A percentile compares a stretch with the other conserved stretches of the same genome.
phyloP scores from a whole-genome alignment of 2,329 filamentous ascomycete genomes.

The Fusarium tanahbumbuense region DNA sequence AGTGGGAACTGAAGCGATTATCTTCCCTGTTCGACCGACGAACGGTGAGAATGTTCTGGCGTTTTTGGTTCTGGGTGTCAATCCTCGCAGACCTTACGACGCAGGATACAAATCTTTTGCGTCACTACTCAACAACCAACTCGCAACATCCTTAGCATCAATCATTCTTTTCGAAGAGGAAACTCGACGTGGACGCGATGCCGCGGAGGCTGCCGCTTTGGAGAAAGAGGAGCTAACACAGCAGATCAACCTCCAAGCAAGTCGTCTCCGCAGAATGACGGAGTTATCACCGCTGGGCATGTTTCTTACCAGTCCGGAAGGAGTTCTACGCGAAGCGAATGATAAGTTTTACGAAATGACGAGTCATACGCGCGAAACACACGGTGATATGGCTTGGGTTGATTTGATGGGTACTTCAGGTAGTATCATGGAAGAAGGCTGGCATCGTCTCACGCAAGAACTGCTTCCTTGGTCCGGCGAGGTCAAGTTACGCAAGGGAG shows the following conservation, averaged over 20 bases:
- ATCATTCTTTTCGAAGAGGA: conserved; percentile 75
- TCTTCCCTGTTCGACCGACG: conserved; percentile 74
- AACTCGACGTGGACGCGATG: conserved; percentile 61
- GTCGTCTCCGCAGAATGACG: conserved; percentile 52
- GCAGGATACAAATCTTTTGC: conserved; percentile 74
- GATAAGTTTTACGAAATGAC: conserved; percentile 62
- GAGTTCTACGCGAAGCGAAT: conserved; percentile 58
- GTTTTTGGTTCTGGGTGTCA: conserved; percentile 74
- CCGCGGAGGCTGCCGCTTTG: conserved; percentile 50
- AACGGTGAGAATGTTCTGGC: conserved; percentile 73
- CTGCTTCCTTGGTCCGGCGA: conserved; percentile 54
- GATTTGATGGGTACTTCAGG: conserved; percentile 54
- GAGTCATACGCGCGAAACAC: conserved; percentile 52
- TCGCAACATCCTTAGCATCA: conserved; percentile 72
- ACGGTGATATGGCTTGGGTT: conserved; percentile 57
- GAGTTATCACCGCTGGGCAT: conserved; percentile 53
- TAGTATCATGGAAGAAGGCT: conserved; percentile 51
- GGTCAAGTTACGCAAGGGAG: conserved; percentile 54
- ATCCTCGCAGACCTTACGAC: conserved; percentile 75
- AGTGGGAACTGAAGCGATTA: conserved; percentile 69
- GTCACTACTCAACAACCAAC: conserved; percentile 56
- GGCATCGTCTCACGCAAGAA: conserved; percentile 52
- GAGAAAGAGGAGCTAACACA: conserved; percentile 51
- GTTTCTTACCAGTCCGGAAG: conserved; percentile 55
- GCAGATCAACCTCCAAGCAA: conserved; percentile 52